Evolutionary conservation across 768 basidiomycete species (phyloP), one percentile per base, ranked within the genome.

Genomic region (Calvatia gigantea): DNA sequence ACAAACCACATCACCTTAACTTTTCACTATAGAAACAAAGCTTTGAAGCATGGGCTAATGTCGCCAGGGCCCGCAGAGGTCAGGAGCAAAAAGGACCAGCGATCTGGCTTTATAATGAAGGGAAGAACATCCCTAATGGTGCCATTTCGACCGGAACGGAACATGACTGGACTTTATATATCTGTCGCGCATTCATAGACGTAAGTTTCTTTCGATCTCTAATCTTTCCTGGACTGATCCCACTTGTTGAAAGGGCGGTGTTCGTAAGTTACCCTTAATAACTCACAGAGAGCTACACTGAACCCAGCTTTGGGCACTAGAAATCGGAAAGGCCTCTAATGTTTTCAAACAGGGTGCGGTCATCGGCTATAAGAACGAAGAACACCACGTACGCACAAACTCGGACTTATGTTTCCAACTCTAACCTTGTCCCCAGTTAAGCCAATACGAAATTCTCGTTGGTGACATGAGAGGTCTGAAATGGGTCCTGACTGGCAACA

Each of bases 381-480:
- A 85, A 62, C 71, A 82, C 41, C 77, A 85, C 1, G 88, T 86
- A 67, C 42, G 69, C 62, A 2, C 38, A 25, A 42, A 11, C 6
- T 19, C 6, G 23, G 28, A 23, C 12, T 6, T 42, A 29, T 39
- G 19, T 11, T 6, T n/a, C 33, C 31, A 27, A 93, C 9, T n/a
- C 42, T 44, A 44, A 6, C 32, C 46, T 21, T 46, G 11, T 12
- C n/a, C 21, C 51, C 60, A 89, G 87, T 35, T 84, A 31, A 78
- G 75, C 27, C 75, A 73, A 31, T 90, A 82, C 61, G 88, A 91
- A 63, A 77, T 90, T 43, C 83, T 91, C n/a, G 71, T 89, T 15
- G 88, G 85, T 1, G 73, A 89, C 62, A 69, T 73, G 59, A 67
- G 65, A 3, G 84, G 74, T 23, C 66, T 91, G 51, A 73, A 61